phyloP scores from a whole-genome alignment of 2,329 filamentous ascomycete genomes.

The Fusarium oxysporum region DNA sequence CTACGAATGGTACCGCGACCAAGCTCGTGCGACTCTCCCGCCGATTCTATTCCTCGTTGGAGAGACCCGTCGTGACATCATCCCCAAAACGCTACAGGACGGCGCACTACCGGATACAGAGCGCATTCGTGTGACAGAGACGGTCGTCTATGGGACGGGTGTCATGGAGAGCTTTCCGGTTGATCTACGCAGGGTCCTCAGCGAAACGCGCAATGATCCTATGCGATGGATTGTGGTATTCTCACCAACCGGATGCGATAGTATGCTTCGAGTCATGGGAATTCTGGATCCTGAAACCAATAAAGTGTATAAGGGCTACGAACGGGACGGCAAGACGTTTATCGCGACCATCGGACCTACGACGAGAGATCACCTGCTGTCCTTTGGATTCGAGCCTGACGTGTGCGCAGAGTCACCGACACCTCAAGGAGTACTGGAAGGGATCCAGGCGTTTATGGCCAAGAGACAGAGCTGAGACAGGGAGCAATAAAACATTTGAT shows the following conservation, averaged over 20 bases:
- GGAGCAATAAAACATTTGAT: constrained; percentile 3
- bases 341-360: constrained; percentile 95
- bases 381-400: constrained; percentile 76
- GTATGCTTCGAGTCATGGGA: constrained; percentile 66
- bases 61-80: constrained; percentile 89
- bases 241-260: constrained; percentile 73
- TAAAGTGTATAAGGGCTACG: constrained; percentile 48
- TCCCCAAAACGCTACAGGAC: constrained; percentile 82
- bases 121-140: constrained; percentile 77
- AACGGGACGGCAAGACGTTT: constrained; percentile 61
- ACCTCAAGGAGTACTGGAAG: constrained; percentile 80
- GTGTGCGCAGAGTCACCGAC: constrained; percentile 86
- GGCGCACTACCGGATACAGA: constrained; percentile 58
- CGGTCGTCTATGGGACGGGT: constrained; percentile 87
- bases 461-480: constrained; percentile 24
- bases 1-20: constrained; percentile 60
- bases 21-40: constrained; percentile 59
- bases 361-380: constrained; percentile 79
- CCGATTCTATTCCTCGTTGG: constrained; percentile 89
- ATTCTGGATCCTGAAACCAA: constrained; percentile 61
- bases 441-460: constrained; percentile 63
- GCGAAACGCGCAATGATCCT: constrained; percentile 53
- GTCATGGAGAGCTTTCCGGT: constrained; percentile 82
- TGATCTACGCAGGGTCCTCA: constrained; percentile 69
- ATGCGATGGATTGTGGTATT: constrained; percentile 81